Evolutionary conservation across 129 eudicot genomes (phyloP), one percentile per base, ranked within the genome.

Genomic region (Heracleum sosnowskyi): DNA sequence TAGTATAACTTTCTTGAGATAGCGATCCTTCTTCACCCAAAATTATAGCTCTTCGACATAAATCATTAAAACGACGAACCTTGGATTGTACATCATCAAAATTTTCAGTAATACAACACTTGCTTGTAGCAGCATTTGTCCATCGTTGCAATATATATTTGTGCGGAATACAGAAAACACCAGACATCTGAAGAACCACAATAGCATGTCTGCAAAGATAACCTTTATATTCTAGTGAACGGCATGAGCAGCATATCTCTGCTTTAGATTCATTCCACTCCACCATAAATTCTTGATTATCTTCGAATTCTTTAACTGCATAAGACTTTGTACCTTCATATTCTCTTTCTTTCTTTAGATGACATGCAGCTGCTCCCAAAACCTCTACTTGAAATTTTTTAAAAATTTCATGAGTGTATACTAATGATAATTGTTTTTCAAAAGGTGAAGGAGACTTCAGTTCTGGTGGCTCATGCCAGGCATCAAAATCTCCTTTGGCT

Each of bases 381-480:
- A 91, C 93, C 82, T 94, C 98, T 45, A 73, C 85, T 83, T 94
- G 98, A 77, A 94, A 94, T 75, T 88, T 91, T 79, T 88, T 90
- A 74, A 94, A 94, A 76, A 94, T 88, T 69, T 86, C 96, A 78
- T 90, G 93, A 35, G 97, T 91, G 68, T 91, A 94, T 40, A 94
- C 90, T 26, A 87, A 84, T 1, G 85, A 79, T 87, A 94, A 68
- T 73, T 94, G 96, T 78, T 94, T 94, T 73, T 88, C 98, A 66
- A 94, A 94, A 35, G 98, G 98, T 28, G 98, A 94, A 4, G 98
- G 97, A 53, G 98, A 94, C 64, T 90, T 94, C 81, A 94, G 79
- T 79, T 94, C 97, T 1, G 96, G 96, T n/a, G 93, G 84, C 77
- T 90, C 98, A 74, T 94, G 98, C 98, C 98, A 94, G 11, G 93